A percentile compares a stretch with the other conserved stretches of the same genome.
Evolutionary conservation across 2,329 filamentous ascomycete species (phyloP).

Genomic region (Fusarium scirpi): DNA sequence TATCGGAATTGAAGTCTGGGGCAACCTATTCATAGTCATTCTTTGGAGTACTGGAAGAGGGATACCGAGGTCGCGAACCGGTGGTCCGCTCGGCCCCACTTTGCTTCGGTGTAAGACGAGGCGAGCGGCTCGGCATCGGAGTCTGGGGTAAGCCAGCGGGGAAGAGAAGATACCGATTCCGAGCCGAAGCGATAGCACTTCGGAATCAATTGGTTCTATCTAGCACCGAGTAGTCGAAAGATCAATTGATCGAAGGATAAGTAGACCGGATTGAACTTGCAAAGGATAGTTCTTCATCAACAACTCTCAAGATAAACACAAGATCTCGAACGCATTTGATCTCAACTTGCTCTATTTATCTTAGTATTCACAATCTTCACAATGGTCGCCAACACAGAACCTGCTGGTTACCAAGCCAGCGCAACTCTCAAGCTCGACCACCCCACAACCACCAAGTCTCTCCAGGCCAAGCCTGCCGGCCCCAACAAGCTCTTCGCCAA

Average conservation of each 20-base stretch:
- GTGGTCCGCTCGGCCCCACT: slow-evolving; percentile 15
- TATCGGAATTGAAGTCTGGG: background rate
- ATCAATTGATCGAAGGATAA: background rate
- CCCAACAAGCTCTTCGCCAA: slow-evolving; percentile 11
- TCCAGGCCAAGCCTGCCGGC: slow-evolving; percentile 16
- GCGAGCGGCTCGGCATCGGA: slow-evolving; percentile 16
- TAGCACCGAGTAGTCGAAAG: rapidly evolving
- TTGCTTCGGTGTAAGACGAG: background rate
- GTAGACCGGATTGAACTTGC: background rate
- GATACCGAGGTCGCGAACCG: slow-evolving; percentile 14
- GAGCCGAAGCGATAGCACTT: slow-evolving; percentile 4
- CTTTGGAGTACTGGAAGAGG: rapidly evolving
- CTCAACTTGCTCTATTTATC: too few species aligned
- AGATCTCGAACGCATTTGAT: background rate
- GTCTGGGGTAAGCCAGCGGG: background rate
- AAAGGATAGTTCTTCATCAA: rapidly evolving
- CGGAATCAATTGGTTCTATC: background rate
- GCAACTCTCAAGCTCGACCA: background rate
- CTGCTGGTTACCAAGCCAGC: background rate
- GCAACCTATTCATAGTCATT: slow-evolving; percentile 8
- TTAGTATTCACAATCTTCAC: too few species aligned
- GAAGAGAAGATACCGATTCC: background rate
- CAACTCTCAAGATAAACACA: background rate
- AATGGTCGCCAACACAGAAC: slow-evolving; percentile 20
- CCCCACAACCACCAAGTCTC: background rate